Evolutionary conservation across 2,329 filamentous ascomycete genomes (phyloP).

Genomic region (Phoma sp.): DNA sequence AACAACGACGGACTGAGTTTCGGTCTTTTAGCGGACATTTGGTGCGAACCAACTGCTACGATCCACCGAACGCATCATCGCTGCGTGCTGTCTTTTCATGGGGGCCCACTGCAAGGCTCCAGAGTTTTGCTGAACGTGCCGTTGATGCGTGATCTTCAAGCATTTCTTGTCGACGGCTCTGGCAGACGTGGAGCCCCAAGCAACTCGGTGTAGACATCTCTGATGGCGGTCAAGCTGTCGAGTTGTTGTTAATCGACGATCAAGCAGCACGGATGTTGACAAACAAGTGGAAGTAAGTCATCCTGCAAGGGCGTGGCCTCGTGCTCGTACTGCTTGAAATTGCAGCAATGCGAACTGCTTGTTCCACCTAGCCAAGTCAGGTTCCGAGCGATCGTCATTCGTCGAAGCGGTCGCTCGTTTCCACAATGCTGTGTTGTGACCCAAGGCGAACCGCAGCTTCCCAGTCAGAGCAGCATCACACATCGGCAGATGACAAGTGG

Average conservation of each 20-base stretch:
- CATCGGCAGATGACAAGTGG: constrained; percentile 5
- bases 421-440: not conserved
- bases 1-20: constrained; percentile 10
- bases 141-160: constrained; percentile 8
- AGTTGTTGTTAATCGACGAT: not conserved
- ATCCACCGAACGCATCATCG: constrained; percentile 20
- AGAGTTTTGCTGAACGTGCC: constrained; percentile 1
- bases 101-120: constrained; percentile 3
- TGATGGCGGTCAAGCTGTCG: constrained; percentile 6
- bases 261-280: not conserved
- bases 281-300: not conserved
- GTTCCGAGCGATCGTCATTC: not conserved
- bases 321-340: not conserved
- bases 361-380: not conserved
- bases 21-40: constrained; percentile 15
- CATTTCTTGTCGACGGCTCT: not conserved
- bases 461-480: not conserved
- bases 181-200: not conserved
- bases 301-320: not conserved
- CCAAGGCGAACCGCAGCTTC: constrained; percentile 11
- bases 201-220: not conserved
- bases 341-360: not conserved
- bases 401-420: not conserved
- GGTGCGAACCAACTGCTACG: constrained; percentile 4
- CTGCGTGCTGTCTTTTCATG: constrained; percentile 12